phyloP scores from a whole-genome alignment of 768 basidiomycete species.

The Piloderma croceum region DNA sequence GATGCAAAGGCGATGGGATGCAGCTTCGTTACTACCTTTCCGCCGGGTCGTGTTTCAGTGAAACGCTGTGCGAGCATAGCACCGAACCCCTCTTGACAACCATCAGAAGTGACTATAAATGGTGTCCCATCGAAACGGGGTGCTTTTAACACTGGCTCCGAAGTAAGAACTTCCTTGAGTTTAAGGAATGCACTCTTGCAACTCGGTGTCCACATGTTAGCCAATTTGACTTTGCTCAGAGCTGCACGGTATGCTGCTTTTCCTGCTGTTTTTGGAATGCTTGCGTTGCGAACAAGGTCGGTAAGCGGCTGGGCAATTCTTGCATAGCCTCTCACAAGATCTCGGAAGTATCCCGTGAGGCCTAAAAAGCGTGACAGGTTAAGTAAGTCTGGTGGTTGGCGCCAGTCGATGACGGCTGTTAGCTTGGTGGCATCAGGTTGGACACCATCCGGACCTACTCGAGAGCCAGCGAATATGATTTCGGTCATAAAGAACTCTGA shows the following conservation, averaged over 20 bases:
- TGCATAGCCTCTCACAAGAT: constrained; percentile 31
- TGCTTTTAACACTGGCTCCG: constrained; percentile 28
- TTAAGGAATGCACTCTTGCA: constrained; percentile 22
- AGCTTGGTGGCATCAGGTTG: constrained; percentile 33
- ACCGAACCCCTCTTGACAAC: constrained; percentile 28
- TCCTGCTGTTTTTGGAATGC: constrained; percentile 13
- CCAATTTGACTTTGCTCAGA: constrained; percentile 17
- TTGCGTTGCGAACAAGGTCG: constrained; percentile 20
- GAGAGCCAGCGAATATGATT: constrained; percentile 30
- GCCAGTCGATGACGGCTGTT: constrained; percentile 30
- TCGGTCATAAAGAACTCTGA: constrained; percentile 31
- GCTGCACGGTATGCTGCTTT: constrained; percentile 23
- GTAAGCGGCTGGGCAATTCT: constrained; percentile 24
- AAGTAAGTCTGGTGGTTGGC: constrained; percentile 19
- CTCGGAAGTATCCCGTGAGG: constrained; percentile 25
- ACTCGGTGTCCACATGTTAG: constrained; percentile 12
- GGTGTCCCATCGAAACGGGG: no score
- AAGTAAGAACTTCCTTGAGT: constrained; percentile 27
- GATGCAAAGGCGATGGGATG: no score
- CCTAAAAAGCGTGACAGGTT: constrained; percentile 32
- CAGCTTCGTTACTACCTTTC: no score
- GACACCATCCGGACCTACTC: constrained; percentile 28
- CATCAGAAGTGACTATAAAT: constrained; percentile 32
- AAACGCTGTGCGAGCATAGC: no score
- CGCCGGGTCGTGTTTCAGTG: no score